Conservation (phyloP, 495 filamentous ascomycete genomes). For the Aspergillus avenaceus region DNA sequence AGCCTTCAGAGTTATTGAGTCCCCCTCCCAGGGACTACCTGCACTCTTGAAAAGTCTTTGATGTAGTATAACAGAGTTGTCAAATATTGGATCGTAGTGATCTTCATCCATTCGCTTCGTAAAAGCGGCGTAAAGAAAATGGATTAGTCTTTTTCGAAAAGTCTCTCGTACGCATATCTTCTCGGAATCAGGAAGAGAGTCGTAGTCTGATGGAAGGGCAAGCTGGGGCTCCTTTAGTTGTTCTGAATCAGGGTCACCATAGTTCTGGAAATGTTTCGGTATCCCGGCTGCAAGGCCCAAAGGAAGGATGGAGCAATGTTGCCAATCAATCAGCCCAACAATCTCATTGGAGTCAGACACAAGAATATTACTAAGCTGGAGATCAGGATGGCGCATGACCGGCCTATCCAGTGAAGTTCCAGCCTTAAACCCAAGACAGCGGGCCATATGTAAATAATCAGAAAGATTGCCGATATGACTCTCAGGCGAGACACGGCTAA, state of each 20-base stretch:
- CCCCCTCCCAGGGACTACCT: conserved; percentile 27
- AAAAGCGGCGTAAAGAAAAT: conserved; percentile 24
- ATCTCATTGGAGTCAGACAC: conserved; percentile 22
- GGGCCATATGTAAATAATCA: conserved; percentile 14
- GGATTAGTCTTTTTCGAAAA: conserved; percentile 12
- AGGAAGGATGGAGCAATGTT: conserved; percentile 26
- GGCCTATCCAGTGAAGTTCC: conserved; percentile 18
- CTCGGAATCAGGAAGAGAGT: conserved; percentile 9
- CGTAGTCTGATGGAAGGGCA: conserved; percentile 15
- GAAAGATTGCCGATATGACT: conserved; percentile 16
- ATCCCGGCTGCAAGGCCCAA: conserved; percentile 26
- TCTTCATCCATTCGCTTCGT: conserved; percentile 18
- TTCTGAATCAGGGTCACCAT: conserved; percentile 20
- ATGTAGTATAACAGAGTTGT: conserved; percentile 17
- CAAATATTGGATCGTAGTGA: conserved; percentile 24
- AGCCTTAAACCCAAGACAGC: conserved; percentile 11
- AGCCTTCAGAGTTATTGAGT: conserved; percentile 17
- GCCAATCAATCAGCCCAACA: conserved; percentile 30
- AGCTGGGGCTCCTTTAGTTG: conserved; percentile 10
- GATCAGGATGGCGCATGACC: conserved; percentile 27
- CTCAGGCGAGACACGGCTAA: too few relatives aligned
- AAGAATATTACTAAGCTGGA: conserved; percentile 32
- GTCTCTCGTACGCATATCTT: conserved; percentile 13
- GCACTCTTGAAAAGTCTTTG: conserved; percentile 21
- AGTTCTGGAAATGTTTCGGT: conserved; percentile 27